Percentiles rank a stretch among this genome's conserved stretches.
These are phyloP conservation scores for Cyclotella cryptica DNA, from an alignment of 108 stramenopile species.

Conservation along the genomic window DNA sequence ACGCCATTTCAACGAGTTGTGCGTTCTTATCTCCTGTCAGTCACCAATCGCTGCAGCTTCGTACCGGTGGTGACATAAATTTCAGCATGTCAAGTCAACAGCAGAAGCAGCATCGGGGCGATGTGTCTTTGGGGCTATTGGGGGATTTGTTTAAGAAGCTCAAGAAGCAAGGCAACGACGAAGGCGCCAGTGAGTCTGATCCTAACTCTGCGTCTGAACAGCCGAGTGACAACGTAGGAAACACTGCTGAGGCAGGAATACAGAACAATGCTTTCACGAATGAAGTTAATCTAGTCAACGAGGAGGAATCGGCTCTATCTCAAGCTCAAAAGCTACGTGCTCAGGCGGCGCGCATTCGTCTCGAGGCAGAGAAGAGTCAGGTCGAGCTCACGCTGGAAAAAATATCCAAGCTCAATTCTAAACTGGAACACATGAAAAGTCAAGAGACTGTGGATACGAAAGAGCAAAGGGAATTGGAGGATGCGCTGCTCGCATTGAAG, in stretches of 20 bases:
- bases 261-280: not conserved
- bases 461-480: conserved; percentile 36
- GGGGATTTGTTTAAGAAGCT: conserved; percentile 35
- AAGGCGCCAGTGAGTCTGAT: not conserved
- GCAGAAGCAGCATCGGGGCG: conserved; percentile 2
- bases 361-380: conserved; percentile 77
- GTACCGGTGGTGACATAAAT: not conserved
- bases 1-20: not conserved
- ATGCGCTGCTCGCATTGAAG: conserved; percentile 48
- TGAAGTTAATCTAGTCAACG: not conserved
- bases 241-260: too few relatives aligned
- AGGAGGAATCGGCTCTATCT: conserved; percentile 5
- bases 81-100: not conserved
- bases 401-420: conserved; percentile 63
- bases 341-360: conserved; percentile 65
- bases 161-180: conserved; percentile 1
- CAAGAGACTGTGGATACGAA: conserved; percentile 21
- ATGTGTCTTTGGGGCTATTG: conserved; percentile 39
- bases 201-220: not conserved
- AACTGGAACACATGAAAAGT: conserved; percentile 47
- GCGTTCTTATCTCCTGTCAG: not conserved
- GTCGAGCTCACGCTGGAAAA: conserved; percentile 74
- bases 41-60: not conserved
- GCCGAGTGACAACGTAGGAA: not conserved
- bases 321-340: conserved; percentile 55